Base-by-base conservation (phyloP, 2,329 filamentous ascomycete species). In the Penicillium digitatum region DNA sequence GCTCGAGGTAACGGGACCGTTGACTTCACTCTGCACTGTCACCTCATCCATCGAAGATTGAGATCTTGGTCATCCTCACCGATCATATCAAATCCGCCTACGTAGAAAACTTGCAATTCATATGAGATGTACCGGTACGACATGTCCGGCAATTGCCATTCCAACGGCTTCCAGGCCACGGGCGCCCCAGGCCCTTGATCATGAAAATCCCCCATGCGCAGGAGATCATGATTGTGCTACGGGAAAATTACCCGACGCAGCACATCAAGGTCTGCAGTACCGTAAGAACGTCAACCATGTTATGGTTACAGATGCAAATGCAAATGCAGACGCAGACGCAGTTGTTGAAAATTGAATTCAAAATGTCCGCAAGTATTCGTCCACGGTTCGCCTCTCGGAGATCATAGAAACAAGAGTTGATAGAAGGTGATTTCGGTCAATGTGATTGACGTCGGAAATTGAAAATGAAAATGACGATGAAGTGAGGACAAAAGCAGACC, bases 21-120 rank as follows among this genome's bases (percentile, higher is more conserved):
- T 48, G 14, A 40, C 16, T 43, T 18, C 27, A 63, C 66, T 65
- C 66, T 70, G 67, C 69, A 67, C 63, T 71, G 69, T 66, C 38
- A 71, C 69, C 67, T 57, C 58, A 34, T 16, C 22, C 12, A 32
- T 39, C 6, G 22, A 9, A 3, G 11, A n/a, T 35, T 34, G 16
- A 34, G 14, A 16, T 32, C 14, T 16, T 27, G 4, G 9, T 27
- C 26, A 27, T 27, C 6, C 9, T 27, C 26, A 27, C 26, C 26
- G 26, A 8, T 26, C 6, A n/a, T n/a, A n/a, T n/a, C n/a, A n/a
- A n/a, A n/a, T n/a, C n/a, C n/a, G n/a, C n/a, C n/a, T n/a, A n/a
- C n/a, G n/a, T n/a, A n/a, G n/a, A n/a, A n/a, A n/a, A n/a, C n/a
- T n/a, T n/a, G n/a, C n/a, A n/a, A n/a, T n/a, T n/a, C n/a, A n/a